Evolutionary conservation across 345 rosid species (phyloP).

Genomic region (Salix dunnii): DNA sequence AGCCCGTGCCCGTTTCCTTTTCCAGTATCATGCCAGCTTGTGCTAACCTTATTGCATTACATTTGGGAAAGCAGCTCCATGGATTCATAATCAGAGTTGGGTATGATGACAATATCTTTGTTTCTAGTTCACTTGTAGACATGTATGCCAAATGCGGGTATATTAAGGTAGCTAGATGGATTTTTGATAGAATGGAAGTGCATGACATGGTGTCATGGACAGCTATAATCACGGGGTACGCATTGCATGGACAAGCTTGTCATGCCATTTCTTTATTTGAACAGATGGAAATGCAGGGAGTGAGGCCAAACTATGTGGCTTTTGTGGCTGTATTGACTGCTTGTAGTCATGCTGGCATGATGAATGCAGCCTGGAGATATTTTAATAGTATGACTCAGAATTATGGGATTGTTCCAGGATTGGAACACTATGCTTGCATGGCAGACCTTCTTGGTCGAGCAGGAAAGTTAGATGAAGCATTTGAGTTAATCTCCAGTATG

Average conservation of each 20-base stretch:
- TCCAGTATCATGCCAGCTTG: conserved; percentile 84
- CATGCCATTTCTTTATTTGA: conserved; percentile 72
- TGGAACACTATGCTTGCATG: conserved; percentile 84
- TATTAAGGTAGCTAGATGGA: conserved; percentile 50
- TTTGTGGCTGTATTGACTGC: conserved; percentile 78
- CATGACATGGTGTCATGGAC: conserved; percentile 88
- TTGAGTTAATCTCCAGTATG: conserved; percentile 50
- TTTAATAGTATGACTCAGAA: conserved; percentile 55
- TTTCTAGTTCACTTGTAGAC: conserved; percentile 81
- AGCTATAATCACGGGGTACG: conserved; percentile 77
- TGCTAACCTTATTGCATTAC: conserved; percentile 63
- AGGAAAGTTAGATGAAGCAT: conserved; percentile 84
- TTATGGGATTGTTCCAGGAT: conserved; percentile 52
- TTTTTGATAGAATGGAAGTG: conserved; percentile 57
- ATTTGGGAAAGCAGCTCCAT: conserved; percentile 80
- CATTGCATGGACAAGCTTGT: conserved; percentile 66
- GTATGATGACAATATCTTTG: conserved; percentile 48
- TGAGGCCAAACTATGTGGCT: conserved; percentile 44
- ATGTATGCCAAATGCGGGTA: conserved; percentile 90
- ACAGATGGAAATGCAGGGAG: conserved; percentile 62
- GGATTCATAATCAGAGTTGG: conserved; percentile 57
- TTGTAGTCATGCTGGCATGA: conserved; percentile 79
- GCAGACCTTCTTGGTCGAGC: conserved; percentile 88
- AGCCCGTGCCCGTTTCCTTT: conserved; percentile 57
- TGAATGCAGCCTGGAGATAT: conserved; percentile 56